Evolutionary conservation across 208 protist genomes (phyloP).

Genomic region (Crithidia sp.): DNA sequence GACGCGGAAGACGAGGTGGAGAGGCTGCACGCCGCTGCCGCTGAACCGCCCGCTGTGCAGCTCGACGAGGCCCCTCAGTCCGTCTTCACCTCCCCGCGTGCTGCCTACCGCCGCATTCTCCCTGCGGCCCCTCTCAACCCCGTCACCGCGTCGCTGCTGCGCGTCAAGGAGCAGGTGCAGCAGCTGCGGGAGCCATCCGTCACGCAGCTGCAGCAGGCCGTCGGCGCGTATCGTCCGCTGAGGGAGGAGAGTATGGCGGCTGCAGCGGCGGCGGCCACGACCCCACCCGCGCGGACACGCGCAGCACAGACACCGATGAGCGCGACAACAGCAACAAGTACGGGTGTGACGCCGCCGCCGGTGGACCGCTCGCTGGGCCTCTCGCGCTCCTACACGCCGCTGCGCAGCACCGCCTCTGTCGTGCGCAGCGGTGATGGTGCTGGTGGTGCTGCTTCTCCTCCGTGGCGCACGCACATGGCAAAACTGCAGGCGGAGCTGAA

Average conservation of each 20-base stretch:
- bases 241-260: constrained; percentile 11
- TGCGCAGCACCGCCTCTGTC: constrained; percentile 10
- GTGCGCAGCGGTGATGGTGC: neutral
- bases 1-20: constrained; percentile 2
- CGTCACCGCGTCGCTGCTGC: constrained; percentile 47
- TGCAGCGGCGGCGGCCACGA: neutral
- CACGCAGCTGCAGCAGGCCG: constrained; percentile 18
- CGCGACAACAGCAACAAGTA: neutral
- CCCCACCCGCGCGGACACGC: neutral
- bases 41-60: neutral
- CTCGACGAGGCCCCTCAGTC: constrained; percentile 1
- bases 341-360: neutral
- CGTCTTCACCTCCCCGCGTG: constrained; percentile 1
- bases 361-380: constrained; percentile 5
- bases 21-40: neutral
- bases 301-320: neutral
- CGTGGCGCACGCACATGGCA: constrained; percentile 58
- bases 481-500: constrained; percentile 60
- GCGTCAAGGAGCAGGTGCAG: constrained; percentile 58
- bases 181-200: constrained; percentile 43
- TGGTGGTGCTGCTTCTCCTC: constrained; percentile 15
- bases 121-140: constrained; percentile 40
- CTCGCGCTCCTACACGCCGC: constrained; percentile 18
- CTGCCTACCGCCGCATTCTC: constrained; percentile 45
- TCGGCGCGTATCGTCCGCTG: constrained; percentile 17